Evolutionary conservation across 805 yeast genomes (phyloP).

Genomic region (Ogataea neopini): DNA sequence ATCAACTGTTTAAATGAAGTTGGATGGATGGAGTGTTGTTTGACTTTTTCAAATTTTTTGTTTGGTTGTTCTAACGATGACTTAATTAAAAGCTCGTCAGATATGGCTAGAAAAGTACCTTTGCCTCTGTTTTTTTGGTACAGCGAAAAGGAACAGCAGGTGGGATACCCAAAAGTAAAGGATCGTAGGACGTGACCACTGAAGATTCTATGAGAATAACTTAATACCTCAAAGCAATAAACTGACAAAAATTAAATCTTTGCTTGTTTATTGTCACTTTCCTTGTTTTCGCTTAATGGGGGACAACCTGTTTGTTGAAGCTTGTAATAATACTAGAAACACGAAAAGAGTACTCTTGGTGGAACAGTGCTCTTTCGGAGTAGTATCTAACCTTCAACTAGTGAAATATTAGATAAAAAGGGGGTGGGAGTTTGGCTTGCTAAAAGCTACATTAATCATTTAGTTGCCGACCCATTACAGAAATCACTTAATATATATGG

Average conservation of each 20-base stretch:
- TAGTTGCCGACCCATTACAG: constrained; percentile 1
- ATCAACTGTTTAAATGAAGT: neutral
- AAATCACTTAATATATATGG: constrained; percentile 3
- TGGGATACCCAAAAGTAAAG: constrained; percentile 4
- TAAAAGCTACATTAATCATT: constrained; percentile 1
- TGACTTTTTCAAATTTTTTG: neutral
- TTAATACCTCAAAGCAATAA: constrained; percentile 24
- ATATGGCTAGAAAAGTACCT: neutral
- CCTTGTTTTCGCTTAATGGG: constrained; percentile 6
- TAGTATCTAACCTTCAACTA: constrained; percentile 18
- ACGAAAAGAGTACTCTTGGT: constrained; percentile 13
- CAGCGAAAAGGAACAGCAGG: constrained; percentile 1
- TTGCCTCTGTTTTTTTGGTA: neutral
- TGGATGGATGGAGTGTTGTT: neutral
- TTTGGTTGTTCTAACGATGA: constrained; percentile 31
- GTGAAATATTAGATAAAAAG: constrained; percentile 15
- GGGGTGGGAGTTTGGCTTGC: constrained; percentile 13
- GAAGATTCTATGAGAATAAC: constrained; percentile 19
- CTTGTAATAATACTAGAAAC: constrained; percentile 14
- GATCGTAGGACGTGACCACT: neutral
- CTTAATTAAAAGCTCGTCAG: constrained; percentile 45
- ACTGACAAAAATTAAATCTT: too few relatives aligned
- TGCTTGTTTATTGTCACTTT: constrained; percentile 1
- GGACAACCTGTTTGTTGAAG: constrained; percentile 15
- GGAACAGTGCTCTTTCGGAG: constrained; percentile 10